Conservation (phyloP, 169 alveolate genomes). For the Plasmodium inui region DNA sequence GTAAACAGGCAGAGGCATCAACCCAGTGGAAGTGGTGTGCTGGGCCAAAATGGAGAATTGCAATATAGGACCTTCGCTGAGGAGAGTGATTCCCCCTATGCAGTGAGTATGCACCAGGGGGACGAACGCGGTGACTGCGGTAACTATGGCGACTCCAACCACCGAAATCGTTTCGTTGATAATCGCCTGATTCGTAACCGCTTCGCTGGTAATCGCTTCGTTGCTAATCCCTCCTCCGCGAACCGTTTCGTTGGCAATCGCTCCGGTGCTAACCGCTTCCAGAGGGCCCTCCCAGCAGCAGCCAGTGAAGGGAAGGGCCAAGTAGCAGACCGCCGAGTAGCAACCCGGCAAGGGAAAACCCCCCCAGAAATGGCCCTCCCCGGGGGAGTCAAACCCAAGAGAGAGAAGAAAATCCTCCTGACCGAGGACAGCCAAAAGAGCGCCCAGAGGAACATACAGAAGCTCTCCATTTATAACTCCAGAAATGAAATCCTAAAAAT, state of each 20-base stretch:
- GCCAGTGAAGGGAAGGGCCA: neutral
- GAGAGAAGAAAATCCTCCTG: neutral
- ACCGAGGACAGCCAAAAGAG: slow-evolving; percentile 27
- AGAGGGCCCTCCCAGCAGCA: neutral
- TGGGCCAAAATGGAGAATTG: neutral
- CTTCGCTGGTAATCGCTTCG: neutral
- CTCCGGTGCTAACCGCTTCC: neutral
- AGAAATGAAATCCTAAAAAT: slow-evolving; percentile 19
- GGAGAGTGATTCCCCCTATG: neutral
- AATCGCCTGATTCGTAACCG: neutral
- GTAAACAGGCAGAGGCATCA: neutral
- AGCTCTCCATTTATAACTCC: slow-evolving; percentile 21
- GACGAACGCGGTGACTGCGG: neutral
- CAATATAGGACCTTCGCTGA: neutral
- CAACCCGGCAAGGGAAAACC: too few relatives aligned
- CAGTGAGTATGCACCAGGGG: neutral
- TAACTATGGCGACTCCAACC: neutral
- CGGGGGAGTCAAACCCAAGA: neutral
- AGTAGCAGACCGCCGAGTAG: too few relatives aligned
- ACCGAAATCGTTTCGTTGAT: neutral
- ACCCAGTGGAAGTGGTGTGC: neutral
- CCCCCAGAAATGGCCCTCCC: neutral
- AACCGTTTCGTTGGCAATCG: neutral
- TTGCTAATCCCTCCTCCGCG: neutral
- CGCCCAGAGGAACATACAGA: slow-evolving; percentile 37